Evolutionary conservation across 805 yeast species (phyloP).

Genomic region (Dipodascus albidus): DNA sequence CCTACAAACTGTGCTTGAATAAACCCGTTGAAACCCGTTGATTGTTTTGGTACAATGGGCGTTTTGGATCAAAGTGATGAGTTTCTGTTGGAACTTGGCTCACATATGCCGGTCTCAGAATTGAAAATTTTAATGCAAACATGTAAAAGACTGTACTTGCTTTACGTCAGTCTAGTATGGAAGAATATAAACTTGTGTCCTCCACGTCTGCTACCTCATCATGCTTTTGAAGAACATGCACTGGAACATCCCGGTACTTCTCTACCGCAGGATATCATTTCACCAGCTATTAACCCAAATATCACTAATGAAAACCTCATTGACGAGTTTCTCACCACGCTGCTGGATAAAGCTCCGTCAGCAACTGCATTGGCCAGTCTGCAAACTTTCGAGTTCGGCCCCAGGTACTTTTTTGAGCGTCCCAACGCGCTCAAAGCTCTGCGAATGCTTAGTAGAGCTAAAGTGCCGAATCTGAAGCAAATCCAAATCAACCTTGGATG

Average conservation of each 20-base stretch:
- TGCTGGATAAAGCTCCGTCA: constrained; percentile 63
- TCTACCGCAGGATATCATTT: not conserved
- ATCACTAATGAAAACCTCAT: not conserved
- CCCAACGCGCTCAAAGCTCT: not conserved
- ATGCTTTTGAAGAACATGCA: not conserved
- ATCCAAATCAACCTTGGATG: constrained; percentile 1
- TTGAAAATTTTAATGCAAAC: not conserved
- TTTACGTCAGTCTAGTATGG: not conserved
- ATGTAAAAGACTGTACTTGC: not conserved
- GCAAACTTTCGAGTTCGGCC: not conserved
- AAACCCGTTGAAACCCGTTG: no score
- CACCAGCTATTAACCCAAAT: not conserved
- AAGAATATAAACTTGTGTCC: not conserved
- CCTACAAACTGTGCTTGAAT: not conserved
- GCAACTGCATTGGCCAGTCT: not conserved
- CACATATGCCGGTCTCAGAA: not conserved
- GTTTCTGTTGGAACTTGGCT: not conserved
- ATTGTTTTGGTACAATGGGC: not conserved
- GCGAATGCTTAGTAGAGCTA: not conserved
- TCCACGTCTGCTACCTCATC: not conserved
- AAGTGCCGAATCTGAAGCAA: not conserved
- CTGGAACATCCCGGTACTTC: not conserved
- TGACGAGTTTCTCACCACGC: constrained; percentile 61
- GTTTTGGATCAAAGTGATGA: constrained; percentile 1
- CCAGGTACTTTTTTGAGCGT: not conserved